Base-by-base conservation (phyloP, 2,329 filamentous ascomycete species). In the Diaporthe humulicola region DNA sequence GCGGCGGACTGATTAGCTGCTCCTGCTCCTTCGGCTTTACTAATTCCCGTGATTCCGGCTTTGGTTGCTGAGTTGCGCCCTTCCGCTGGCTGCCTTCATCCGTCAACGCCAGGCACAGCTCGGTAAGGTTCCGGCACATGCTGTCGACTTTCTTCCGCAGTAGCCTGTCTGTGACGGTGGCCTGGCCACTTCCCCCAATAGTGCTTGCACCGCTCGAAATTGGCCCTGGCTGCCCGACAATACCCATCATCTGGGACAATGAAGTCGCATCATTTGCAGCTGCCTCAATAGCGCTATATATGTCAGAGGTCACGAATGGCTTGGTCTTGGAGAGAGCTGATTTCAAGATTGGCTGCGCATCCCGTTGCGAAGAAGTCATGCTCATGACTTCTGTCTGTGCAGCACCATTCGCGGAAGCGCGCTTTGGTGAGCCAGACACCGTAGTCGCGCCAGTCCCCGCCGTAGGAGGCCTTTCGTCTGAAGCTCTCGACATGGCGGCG, bases 381-480 rank as follows among this genome's bases (percentile, higher is more conserved):
- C 83, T 84, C 75, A 83, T 79, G 67, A 83, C 79, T 67, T 89
- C 88, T 2, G 86, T 82, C 10, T 87, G 86, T 9, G 88, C 83
- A 50, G 82, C 79, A 61, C 81, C 84, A 74, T 86, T 89, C 12
- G 86, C 85, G 74, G 91, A 90, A 28, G 87, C 88, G 79, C 94
- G 92, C 81, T 96, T 96, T 0, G 97, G 97, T 0, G 96, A 98
- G 1, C 93, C 94, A 9, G 96, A 98, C 79, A 98, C 90, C 2
- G 96, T 98, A 0, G 97, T 98, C 8, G 94, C 92, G 19, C 94
- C 95, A 0, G 97, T 98, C 12, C 94, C 96, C 58, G 97, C 97
- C 9, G 97, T 98, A 22, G 93, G 91, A 6, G 97, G 97, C 74
- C 97, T 90, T 75, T 98, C 96, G 48, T 93, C 93, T 0, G 93